Percentiles rank a stretch among this genome's conserved stretches.
Conservation (phyloP, 441 rosid genomes). For the Theobroma grandiflorum region DNA sequence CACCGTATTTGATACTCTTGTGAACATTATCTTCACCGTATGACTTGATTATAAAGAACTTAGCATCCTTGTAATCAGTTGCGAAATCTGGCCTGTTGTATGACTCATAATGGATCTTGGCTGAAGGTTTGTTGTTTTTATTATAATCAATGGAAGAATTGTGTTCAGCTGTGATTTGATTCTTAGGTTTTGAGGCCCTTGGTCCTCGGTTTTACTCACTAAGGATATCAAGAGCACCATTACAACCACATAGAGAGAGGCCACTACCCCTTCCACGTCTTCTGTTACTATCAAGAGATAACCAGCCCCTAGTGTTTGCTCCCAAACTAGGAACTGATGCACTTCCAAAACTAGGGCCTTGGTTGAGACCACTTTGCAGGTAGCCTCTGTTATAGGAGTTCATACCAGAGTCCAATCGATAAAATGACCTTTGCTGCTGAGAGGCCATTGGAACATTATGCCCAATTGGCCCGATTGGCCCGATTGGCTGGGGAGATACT, state of each 20-base stretch:
- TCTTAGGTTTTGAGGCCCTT: conserved; percentile 66
- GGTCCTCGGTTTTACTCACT: conserved; percentile 79
- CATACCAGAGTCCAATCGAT: conserved; percentile 61
- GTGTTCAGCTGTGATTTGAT: conserved; percentile 50
- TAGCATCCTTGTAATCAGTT: conserved; percentile 57
- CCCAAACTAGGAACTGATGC: conserved; percentile 51
- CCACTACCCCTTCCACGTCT: conserved; percentile 57
- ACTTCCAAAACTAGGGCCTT: conserved; percentile 55
- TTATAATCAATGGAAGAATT: conserved; percentile 48
- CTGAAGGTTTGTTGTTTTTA: conserved; percentile 40
- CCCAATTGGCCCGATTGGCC: conserved; percentile 59
- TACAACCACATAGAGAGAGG: conserved; percentile 53
- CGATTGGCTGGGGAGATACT: conserved; percentile 65
- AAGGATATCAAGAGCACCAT: conserved; percentile 60
- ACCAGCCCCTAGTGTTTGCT: conserved; percentile 56
- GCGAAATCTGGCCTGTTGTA: conserved; percentile 54
- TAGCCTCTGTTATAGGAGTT: conserved; percentile 61
- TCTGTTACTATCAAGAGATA: conserved; percentile 53
- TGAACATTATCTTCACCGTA: conserved; percentile 81
- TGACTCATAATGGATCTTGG: conserved; percentile 47
- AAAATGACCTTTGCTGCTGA: conserved; percentile 74
- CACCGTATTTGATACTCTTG: conserved; percentile 69
- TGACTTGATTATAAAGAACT: conserved; percentile 69
- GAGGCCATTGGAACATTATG: conserved; percentile 58
- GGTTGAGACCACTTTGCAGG: conserved; percentile 51